Base-by-base conservation (phyloP, 2,329 filamentous ascomycete genomes). In the Arachnomyces sp. region DNA sequence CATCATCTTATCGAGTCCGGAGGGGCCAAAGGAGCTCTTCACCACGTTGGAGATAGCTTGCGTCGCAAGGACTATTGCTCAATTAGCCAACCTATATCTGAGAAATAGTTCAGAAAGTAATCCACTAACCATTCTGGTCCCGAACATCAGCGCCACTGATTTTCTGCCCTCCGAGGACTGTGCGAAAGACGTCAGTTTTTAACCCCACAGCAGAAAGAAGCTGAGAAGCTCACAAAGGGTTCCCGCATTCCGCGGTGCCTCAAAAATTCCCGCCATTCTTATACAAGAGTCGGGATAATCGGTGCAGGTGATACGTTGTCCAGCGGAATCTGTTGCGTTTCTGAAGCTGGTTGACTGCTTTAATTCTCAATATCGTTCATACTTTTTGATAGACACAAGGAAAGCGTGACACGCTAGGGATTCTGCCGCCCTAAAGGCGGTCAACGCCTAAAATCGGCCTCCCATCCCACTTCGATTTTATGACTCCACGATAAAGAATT, bases 1-100 rank as follows among this genome's bases (percentile, higher is more conserved):
- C 92, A 98, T 96, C 92, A 98, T 98, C 78, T 98, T 98, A 66
- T 98, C 92, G 52, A 98, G 77, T 36, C 92, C 92, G 47, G 87
- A 95, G 38, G 92, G 92, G 41, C 92, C 92, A 62, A 98, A 98
- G 12, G 92, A 98, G 67, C 86, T 95, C 74, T 95, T 96, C 66
- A 98, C 88, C 44, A 98, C 89, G 80, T 96, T 98, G 57, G 92
- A 84, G 59, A 98, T 96, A 44, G 90, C 88, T 65, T 95, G 88
- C 34, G 92, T 96, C 52, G 92, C 92, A 53, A 88, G 79, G 36
- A 96, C 92, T 89, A 59, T 18, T 35, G 28, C 30, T 39, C 28
- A 13, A 35, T 52, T 34, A 51, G 51, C 42, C 47, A 40, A 21
- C 13, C 30, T 36, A 31, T 35, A 37, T 25, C 31, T 40, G 32